Evolutionary conservation across 2,329 filamentous ascomycete genomes (phyloP).

Genomic region (Venturia aucupariae): DNA sequence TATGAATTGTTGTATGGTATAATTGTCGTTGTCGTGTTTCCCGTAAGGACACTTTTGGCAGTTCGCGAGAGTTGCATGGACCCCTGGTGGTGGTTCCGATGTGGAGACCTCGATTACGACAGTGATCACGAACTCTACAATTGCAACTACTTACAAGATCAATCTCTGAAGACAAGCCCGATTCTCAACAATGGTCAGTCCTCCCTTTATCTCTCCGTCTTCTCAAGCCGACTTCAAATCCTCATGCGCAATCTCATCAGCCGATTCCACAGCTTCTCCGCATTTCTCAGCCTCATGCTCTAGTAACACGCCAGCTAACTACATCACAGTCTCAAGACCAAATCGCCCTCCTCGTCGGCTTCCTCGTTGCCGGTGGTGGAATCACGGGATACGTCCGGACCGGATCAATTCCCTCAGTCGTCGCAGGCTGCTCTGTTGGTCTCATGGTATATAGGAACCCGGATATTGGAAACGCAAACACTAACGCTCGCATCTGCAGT

Average conservation of each 20-base stretch:
- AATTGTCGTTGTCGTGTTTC: not conserved
- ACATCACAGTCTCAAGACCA: slow-evolving; percentile 35
- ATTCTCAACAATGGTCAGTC: not conserved
- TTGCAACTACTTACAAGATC: not conserved
- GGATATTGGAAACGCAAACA: not conserved
- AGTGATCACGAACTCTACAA: not conserved
- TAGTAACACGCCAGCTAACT: slow-evolving; percentile 3
- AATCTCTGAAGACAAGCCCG: not conserved
- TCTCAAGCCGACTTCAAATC: slow-evolving; percentile 7
- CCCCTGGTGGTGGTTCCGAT: not conserved
- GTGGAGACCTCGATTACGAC: slow-evolving; percentile 1
- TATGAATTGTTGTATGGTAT: not conserved
- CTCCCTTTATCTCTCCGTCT: not conserved
- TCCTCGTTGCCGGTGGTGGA: slow-evolving; percentile 78
- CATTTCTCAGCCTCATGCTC: slow-evolving; percentile 10
- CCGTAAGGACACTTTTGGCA: not conserved
- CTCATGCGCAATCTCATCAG: slow-evolving; percentile 25
- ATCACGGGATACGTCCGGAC: slow-evolving; percentile 79
- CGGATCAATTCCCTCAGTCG: slow-evolving; percentile 76
- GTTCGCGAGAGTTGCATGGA: not conserved
- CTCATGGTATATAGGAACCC: not conserved
- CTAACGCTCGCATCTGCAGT: slow-evolving; percentile 27
- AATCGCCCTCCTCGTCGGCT: slow-evolving; percentile 69
- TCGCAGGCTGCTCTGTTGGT: slow-evolving; percentile 60
- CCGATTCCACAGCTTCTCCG: not conserved